Conservation (phyloP, 495 filamentous ascomycete species). For the Xylaria venustula region DNA sequence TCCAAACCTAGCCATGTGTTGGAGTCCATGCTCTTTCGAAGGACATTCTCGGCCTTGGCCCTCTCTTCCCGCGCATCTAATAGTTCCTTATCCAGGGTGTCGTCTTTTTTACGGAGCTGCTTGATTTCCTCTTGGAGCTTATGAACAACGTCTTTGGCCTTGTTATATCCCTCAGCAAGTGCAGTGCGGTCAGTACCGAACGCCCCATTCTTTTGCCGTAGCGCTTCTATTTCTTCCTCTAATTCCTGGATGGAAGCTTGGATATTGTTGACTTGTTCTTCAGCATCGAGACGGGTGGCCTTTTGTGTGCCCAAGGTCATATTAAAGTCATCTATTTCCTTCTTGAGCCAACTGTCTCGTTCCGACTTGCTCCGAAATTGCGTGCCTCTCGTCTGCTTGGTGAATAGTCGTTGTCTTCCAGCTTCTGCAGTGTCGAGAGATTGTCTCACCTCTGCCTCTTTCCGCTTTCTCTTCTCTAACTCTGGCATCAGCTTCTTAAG, state of each 20-base stretch:
- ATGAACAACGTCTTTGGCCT: constrained; percentile 78
- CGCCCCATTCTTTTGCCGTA: constrained; percentile 74
- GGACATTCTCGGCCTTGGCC: constrained; percentile 68
- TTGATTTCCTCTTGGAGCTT: constrained; percentile 84
- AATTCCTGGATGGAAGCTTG: constrained; percentile 67
- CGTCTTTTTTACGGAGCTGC: constrained; percentile 86
- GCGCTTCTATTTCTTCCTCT: constrained; percentile 67
- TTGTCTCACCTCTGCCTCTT: constrained; percentile 67
- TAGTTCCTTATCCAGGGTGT: constrained; percentile 77
- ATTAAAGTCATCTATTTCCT: constrained; percentile 79
- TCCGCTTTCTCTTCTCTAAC: constrained; percentile 68
- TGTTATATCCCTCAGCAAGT: constrained; percentile 68
- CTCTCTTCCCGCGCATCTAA: constrained; percentile 70
- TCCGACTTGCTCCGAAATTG: constrained; percentile 86
- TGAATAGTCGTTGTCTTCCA: constrained; percentile 75
- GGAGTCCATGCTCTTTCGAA: constrained; percentile 85
- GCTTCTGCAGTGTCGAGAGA: constrained; percentile 75
- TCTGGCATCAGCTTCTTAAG: constrained; percentile 69
- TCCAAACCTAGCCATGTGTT: constrained; percentile 81
- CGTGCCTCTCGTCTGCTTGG: constrained; percentile 89
- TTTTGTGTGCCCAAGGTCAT: constrained; percentile 72
- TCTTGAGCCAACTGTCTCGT: constrained; percentile 78
- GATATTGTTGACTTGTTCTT: constrained; percentile 78
- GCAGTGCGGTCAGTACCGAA: constrained; percentile 69
- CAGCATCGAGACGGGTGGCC: constrained; percentile 74